These are phyloP conservation scores for Serendipita indica DNA, from an alignment of 768 basidiomycete genomes.

Conservation along the genomic window DNA sequence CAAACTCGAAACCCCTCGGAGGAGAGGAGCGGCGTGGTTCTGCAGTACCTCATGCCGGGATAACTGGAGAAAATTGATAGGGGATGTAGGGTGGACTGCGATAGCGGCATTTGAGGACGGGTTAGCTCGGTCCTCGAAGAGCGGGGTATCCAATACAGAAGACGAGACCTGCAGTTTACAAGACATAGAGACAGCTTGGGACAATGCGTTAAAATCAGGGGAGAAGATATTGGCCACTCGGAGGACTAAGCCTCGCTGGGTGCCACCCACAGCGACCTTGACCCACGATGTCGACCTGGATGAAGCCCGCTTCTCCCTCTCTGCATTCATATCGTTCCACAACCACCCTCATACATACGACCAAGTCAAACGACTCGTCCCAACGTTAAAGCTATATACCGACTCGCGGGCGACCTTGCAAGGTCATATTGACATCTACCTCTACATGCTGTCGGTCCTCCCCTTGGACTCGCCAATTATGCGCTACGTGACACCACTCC, in stretches of 20 bases:
- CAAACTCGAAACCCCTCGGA: not conserved
- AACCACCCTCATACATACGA: too few species aligned
- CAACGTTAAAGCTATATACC: not conserved
- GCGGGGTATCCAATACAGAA: not conserved
- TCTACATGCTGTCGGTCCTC: not conserved
- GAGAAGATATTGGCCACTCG: not conserved
- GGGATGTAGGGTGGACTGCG: not conserved
- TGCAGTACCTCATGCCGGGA: not conserved
- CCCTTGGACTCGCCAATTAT: not conserved
- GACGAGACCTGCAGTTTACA: not conserved
- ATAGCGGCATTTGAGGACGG: conserved; percentile 2
- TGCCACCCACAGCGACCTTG: not conserved
- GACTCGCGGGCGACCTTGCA: not conserved
- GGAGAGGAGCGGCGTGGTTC: conserved; percentile 1
- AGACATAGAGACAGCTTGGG: not conserved
- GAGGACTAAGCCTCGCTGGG: not conserved
- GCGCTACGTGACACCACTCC: not conserved
- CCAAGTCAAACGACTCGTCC: not conserved
- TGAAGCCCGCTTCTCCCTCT: conserved; percentile 2
- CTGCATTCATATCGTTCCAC: not conserved
- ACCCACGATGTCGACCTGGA: not conserved
- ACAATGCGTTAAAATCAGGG: not conserved
- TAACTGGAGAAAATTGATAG: not conserved
- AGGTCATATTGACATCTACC: not conserved
- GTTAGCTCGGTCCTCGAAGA: not conserved